Evolutionary conservation across 805 yeast species (phyloP), one percentile per base, ranked within the genome.

Genomic region (Barnettozyma pratensis): DNA sequence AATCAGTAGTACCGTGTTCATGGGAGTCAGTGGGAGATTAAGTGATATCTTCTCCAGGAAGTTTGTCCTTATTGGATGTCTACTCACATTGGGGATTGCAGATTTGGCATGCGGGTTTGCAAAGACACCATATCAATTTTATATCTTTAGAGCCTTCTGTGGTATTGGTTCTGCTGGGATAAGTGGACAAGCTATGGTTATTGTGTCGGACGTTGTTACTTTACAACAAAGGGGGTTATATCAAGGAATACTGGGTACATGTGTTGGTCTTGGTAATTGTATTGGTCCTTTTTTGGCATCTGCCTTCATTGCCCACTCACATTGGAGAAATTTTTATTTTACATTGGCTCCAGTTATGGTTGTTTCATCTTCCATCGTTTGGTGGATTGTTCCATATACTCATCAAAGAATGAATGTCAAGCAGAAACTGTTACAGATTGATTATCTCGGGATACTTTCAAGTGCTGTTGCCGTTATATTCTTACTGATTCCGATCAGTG

Each of bases 31-130:
- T 46, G 85, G 85, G 1, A 65, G 85, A 42, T 58, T 80, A 10
- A 72, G 81, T 1, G 85, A 80, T 57, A 78, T 80, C 27, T 77
- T 79, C 56, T 81, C 81, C 7, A 60, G 85, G 42, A 80, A 78
- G 49, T 55, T 57, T 39, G 68, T 78, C 25, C 59, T 80, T 39
- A 52, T 79, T 41, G 55, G 63, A 4, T 68, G 75, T 42, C 61
- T 78, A 8, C 51, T 58, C 1, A 62, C 76, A 3, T 61, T 80
- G 10, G 67, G 70, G 5, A 46, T 74, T 11, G 71, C 75, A 14
- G 79, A 77, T 50, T 57, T 80, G 32, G 77, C 76, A 3, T 74
- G 81, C 58, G 81, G 80, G 5, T 71, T 77, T 54, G 76, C 77
- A 6, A 65, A 69, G 47, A 75, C 74, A 2, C 74, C 77, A 5